Evolutionary conservation across 352 stramenopile genomes (phyloP).

Genomic region (Phytophthora macrochlamydospora): DNA sequence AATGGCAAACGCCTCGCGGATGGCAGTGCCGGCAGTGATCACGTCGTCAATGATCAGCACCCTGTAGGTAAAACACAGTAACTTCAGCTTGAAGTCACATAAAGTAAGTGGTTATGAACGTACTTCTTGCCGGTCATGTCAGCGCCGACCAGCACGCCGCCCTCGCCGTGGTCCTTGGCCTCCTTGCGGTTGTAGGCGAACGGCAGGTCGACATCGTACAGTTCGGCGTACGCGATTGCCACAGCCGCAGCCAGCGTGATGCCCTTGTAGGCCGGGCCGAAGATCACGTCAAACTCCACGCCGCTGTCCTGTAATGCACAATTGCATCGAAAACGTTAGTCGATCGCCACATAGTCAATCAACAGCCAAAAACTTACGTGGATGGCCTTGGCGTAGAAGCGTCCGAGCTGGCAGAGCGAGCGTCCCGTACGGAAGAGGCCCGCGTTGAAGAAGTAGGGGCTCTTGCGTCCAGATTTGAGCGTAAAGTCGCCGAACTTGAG

Average conservation of each 20-base stretch:
- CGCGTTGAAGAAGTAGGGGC: conserved; percentile 99
- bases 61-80: conserved; percentile 27
- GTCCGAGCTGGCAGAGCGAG: conserved; percentile 92
- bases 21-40: conserved; percentile 99
- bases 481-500: conserved; percentile 98
- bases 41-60: conserved; percentile 99
- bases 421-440: conserved; percentile 95
- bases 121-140: conserved; percentile 94
- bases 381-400: conserved; percentile 95
- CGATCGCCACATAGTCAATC: not conserved
- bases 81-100: too few species aligned
- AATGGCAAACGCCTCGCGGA: conserved; percentile 94
- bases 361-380: conserved; percentile 54
- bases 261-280: conserved; percentile 99
- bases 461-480: conserved; percentile 97
- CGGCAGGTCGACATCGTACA: conserved; percentile 92
- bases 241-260: conserved; percentile 97
- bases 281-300: conserved; percentile 98
- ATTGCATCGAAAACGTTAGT: too few species aligned
- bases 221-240: conserved; percentile 91
- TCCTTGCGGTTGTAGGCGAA: conserved; percentile 99
- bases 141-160: conserved; percentile 95
- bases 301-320: conserved; percentile 56
- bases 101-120: conserved; percentile 5
- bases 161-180: conserved; percentile 99